Conservation (phyloP, 257 asterid genomes). For the Solanum okadae region DNA sequence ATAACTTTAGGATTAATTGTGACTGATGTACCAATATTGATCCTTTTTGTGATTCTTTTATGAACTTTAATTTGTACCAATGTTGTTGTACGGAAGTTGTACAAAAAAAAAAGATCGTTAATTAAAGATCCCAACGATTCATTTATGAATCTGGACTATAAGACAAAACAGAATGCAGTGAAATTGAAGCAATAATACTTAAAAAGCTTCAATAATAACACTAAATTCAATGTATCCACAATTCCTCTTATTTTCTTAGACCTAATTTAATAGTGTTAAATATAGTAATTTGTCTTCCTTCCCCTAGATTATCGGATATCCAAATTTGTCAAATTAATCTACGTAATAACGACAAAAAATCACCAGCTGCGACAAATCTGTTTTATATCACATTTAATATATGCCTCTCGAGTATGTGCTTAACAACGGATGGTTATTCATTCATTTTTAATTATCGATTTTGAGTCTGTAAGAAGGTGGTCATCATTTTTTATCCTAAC, state of each 20-base stretch:
- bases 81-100: constrained; percentile 38
- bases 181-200: background rate
- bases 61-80: background rate
- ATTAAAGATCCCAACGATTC: constrained; percentile 1
- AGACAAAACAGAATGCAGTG: constrained; percentile 23
- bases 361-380: constrained; percentile 31
- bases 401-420: background rate
- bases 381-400: background rate
- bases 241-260: background rate
- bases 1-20: background rate
- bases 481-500: background rate
- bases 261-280: background rate
- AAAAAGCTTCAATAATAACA: background rate
- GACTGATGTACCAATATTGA: background rate
- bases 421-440: background rate
- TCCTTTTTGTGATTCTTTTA: background rate
- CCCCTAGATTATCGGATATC: constrained; percentile 12
- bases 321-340: constrained; percentile 14
- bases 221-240: background rate
- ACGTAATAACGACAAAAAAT: constrained; percentile 27
- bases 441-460: no score
- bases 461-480: background rate
- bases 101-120: constrained; percentile 7
- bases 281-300: background rate
- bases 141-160: constrained; percentile 32